phyloP scores from a whole-genome alignment of 2,329 filamentous ascomycete genomes.

The Xylariaceae sp. region DNA sequence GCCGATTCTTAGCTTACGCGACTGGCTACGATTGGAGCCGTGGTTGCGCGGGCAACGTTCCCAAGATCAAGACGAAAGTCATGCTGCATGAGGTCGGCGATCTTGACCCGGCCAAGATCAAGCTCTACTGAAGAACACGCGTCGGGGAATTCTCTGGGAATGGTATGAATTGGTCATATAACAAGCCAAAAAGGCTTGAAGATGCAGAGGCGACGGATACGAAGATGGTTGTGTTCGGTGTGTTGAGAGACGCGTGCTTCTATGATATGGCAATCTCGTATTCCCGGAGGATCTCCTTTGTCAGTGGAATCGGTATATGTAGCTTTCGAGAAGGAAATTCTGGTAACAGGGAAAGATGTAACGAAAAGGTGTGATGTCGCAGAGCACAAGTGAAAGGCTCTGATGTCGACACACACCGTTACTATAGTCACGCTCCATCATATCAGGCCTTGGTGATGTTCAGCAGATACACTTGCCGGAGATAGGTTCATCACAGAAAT shows the following conservation, averaged over 20 bases:
- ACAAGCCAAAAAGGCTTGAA: neutral
- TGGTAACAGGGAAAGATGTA: neutral
- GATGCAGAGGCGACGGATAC: neutral
- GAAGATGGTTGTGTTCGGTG: constrained; percentile 1
- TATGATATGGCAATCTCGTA: constrained; percentile 15
- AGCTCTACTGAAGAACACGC: neutral
- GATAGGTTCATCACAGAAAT: too few relatives aligned
- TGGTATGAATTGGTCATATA: constrained; percentile 4
- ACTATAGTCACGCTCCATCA: too few relatives aligned
- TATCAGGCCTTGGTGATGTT: too few relatives aligned
- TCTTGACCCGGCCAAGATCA: constrained; percentile 15
- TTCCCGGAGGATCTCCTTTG: constrained; percentile 17
- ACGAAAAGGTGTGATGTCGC: neutral
- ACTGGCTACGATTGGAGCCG: constrained; percentile 72
- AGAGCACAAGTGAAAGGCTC: too few relatives aligned
- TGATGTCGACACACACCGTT: too few relatives aligned
- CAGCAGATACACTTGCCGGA: too few relatives aligned
- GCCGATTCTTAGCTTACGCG: constrained; percentile 56
- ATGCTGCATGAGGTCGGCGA: constrained; percentile 26
- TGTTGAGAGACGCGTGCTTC: neutral
- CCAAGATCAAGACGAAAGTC: constrained; percentile 24
- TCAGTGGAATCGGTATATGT: constrained; percentile 15
- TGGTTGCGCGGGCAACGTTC: constrained; percentile 43
- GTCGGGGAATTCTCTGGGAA: neutral
- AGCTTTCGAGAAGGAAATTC: neutral